Evolutionary conservation across 148 eudicot species (phyloP).

Genomic region (Selenicereus undatus): DNA sequence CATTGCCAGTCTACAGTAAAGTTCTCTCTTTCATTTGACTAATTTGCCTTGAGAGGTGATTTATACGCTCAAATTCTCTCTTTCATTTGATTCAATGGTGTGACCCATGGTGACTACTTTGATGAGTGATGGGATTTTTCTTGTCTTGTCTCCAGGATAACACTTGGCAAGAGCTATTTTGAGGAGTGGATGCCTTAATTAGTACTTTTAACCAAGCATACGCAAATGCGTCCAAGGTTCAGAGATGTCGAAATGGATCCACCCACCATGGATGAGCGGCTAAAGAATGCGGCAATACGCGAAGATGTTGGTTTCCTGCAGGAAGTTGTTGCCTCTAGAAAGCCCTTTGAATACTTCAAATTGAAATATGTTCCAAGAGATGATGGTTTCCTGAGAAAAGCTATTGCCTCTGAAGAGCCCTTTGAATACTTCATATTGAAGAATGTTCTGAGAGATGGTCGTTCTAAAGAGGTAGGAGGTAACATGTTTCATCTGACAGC

Average conservation of each 20-base stretch:
- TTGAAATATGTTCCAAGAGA: background rate
- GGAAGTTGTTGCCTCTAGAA: background rate
- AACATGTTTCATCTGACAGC: background rate
- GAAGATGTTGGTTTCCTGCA: background rate
- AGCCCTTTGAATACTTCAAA: background rate
- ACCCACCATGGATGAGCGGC: background rate
- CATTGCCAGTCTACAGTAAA: background rate
- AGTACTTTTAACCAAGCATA: too few species aligned
- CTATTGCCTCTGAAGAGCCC: background rate
- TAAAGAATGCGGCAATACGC: background rate
- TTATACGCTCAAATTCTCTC: background rate
- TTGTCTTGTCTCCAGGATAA: constrained; percentile 22
- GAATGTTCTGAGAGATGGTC: background rate
- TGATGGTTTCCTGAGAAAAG: background rate
- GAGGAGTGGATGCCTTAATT: background rate
- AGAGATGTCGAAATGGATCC: too few species aligned
- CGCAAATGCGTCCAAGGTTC: too few species aligned
- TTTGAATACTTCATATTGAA: background rate
- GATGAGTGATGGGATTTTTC: constrained; percentile 5
- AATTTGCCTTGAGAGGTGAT: background rate
- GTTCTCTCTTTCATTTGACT: constrained; percentile 2
- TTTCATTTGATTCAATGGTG: constrained; percentile 6
- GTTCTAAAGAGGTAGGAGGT: background rate
- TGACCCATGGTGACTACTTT: constrained; percentile 14
- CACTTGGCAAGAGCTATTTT: constrained; percentile 6